Evolutionary conservation across 129 eudicot genomes (phyloP), one percentile per base, ranked within the genome.

Genomic region (Cynara cardunculus): DNA sequence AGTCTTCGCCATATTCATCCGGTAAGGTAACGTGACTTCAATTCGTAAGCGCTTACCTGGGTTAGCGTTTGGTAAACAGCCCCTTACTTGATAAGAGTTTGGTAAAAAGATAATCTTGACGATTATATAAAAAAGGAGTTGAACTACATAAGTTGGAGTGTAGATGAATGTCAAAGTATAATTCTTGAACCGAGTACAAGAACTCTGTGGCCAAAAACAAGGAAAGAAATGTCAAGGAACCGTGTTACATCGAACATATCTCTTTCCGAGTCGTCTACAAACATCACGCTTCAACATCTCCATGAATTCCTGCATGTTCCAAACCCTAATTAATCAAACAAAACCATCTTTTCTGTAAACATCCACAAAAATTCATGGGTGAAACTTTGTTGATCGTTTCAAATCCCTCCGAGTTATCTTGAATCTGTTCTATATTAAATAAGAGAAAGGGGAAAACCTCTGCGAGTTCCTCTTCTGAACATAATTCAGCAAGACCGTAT

Each of bases 281-380:
- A 92, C 49, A 89, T 94, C 99, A 53, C 78, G 83, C 39, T 77
- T 81, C 27, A 94, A 74, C 86, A 84, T 84, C 82, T 86, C 88
- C 85, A 86, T 66, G 64, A 92, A 94, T 24, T 92, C 94, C 97
- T 94, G 82, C 82, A 73, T 67, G 44, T 27, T 28, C 72, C 69
- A 41, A 3, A 66, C 6, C 14, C 0, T 39, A 25, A n/a, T 74
- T 26, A 81, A 44, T 67, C 10, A 13, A 32, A 18, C 25, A 22
- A 61, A 37, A 68, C 7, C 25, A 68, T 46, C 9, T 6, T 34
- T 34, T 24, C 32, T 3, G 21, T 8, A 4, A n/a, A n/a, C n/a
- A n/a, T n/a, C n/a, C 35, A 31, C 35, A 31, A 31, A 31, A 31
- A 31, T 31, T 31, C 6, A 44, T 44, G 18, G n/a, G n/a, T n/a